phyloP scores from a whole-genome alignment of 2,329 filamentous ascomycete genomes.

The Macrophomina pseudophaseolina region DNA sequence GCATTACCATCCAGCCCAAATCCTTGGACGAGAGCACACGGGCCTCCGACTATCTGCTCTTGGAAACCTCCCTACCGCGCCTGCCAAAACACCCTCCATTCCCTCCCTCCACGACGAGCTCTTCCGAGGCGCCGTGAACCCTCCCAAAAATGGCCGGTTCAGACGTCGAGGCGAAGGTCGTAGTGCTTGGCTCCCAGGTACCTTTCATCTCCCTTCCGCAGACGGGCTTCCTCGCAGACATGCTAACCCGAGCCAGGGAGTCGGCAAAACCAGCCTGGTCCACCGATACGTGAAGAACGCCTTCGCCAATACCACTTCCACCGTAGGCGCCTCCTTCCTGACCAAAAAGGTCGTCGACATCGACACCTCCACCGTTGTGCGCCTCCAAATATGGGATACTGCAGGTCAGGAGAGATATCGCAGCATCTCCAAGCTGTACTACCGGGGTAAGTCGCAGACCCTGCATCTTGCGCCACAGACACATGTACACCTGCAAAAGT shows the following conservation, averaged over 20 bases:
- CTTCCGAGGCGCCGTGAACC: neutral
- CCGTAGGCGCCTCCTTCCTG: slow-evolving; percentile 60
- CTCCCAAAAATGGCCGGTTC: slow-evolving; percentile 28
- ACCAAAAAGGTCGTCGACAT: slow-evolving; percentile 73
- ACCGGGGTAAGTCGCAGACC: slow-evolving; percentile 60
- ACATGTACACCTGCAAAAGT: neutral
- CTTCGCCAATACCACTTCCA: slow-evolving; percentile 58
- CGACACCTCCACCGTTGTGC: slow-evolving; percentile 83
- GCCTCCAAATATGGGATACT: slow-evolving; percentile 97
- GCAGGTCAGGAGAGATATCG: slow-evolving; percentile 95
- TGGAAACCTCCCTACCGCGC: slow-evolving; percentile 2
- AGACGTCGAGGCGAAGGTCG: slow-evolving; percentile 80
- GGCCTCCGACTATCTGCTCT: neutral
- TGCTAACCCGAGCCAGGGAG: slow-evolving; percentile 72
- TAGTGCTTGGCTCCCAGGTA: slow-evolving; percentile 74
- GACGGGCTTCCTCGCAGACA: slow-evolving; percentile 67
- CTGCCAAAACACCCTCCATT: slow-evolving; percentile 34
- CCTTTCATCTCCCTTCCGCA: slow-evolving; percentile 69
- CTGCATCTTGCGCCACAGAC: slow-evolving; percentile 19
- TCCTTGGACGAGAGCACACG: slow-evolving; percentile 10
- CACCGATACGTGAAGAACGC: slow-evolving; percentile 76
- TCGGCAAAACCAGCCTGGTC: slow-evolving; percentile 80
- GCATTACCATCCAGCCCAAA: neutral
- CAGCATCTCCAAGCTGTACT: slow-evolving; percentile 93
- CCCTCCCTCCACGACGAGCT: neutral